Evolutionary conservation across 805 yeast species (phyloP).

Genomic region (Suhomyces tanzawaensis): DNA sequence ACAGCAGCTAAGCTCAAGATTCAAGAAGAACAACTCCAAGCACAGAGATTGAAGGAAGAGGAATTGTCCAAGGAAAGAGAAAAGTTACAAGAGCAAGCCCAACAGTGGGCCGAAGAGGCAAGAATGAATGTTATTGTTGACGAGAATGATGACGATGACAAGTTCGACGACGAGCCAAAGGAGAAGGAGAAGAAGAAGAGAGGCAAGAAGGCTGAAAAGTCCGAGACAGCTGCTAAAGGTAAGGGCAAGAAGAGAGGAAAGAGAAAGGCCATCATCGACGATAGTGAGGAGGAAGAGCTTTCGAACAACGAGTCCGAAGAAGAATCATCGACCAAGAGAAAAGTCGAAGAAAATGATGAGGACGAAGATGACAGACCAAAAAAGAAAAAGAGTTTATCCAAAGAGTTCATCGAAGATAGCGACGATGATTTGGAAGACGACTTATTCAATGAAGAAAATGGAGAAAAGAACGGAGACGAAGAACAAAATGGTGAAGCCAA

Average conservation of each 20-base stretch:
- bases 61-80: conserved; percentile 46
- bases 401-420: conserved; percentile 42
- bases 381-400: conserved; percentile 26
- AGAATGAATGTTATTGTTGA: conserved; percentile 37
- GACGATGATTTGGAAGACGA: conserved; percentile 42
- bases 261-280: conserved; percentile 34
- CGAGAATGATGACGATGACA: conserved; percentile 32
- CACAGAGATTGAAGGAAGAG: conserved; percentile 46
- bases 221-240: conserved; percentile 9
- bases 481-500: conserved; percentile 44
- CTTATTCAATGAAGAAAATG: conserved; percentile 27
- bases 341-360: conserved; percentile 26
- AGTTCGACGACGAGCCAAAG: conserved; percentile 8
- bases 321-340: conserved; percentile 18
- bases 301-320: conserved; percentile 6
- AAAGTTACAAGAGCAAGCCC: conserved; percentile 50
- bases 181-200: conserved; percentile 19
- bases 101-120: conserved; percentile 50
- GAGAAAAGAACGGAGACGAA: conserved; percentile 20
- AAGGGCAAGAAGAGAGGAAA: conserved; percentile 14
- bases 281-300: conserved; percentile 27
- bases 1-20: conserved; percentile 32
- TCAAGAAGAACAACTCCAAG: conserved; percentile 42
- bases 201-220: conserved; percentile 27
- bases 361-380: conserved; percentile 33